Conservation (phyloP, 495 filamentous ascomycete species). For the Lepraria neglecta region DNA sequence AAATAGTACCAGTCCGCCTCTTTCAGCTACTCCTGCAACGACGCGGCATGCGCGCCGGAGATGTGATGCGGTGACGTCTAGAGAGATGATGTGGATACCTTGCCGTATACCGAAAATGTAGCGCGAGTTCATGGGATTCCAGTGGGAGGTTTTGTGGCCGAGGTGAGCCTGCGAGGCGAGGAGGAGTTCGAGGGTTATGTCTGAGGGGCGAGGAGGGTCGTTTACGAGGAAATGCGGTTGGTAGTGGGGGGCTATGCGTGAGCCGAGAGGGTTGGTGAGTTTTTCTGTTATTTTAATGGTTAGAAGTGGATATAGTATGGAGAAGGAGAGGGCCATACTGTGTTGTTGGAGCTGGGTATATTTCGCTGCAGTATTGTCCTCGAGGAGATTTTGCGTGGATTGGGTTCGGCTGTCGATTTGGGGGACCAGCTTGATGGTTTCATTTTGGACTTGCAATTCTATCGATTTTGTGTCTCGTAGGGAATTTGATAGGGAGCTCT, state of each 20-base stretch:
- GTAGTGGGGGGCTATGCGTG: constrained; percentile 52
- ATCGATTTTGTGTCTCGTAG: constrained; percentile 24
- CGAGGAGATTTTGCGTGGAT: constrained; percentile 12
- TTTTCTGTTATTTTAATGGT: constrained; percentile 11
- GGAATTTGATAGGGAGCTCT: constrained; percentile 22
- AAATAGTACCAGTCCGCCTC: constrained; percentile 82
- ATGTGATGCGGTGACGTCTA: constrained; percentile 80
- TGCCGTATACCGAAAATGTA: constrained; percentile 92
- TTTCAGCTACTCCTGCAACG: constrained; percentile 76
- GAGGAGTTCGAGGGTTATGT: constrained; percentile 85
- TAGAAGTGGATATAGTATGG: neutral
- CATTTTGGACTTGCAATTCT: constrained; percentile 22
- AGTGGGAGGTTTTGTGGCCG: constrained; percentile 84
- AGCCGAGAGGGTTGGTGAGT: constrained; percentile 45
- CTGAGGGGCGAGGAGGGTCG: constrained; percentile 65
- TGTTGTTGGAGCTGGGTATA: constrained; percentile 13
- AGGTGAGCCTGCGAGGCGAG: constrained; percentile 87
- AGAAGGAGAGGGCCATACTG: constrained; percentile 5
- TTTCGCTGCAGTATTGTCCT: constrained; percentile 18
- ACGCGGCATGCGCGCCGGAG: constrained; percentile 84
- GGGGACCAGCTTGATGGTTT: constrained; percentile 19
- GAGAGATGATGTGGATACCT: constrained; percentile 87
- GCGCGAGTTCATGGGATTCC: constrained; percentile 90
- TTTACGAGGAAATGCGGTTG: constrained; percentile 58
- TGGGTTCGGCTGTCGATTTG: constrained; percentile 25